Evolutionary conservation across 129 eudicot species (phyloP), one percentile per base, ranked within the genome.

Genomic region (Flaveria linearis): DNA sequence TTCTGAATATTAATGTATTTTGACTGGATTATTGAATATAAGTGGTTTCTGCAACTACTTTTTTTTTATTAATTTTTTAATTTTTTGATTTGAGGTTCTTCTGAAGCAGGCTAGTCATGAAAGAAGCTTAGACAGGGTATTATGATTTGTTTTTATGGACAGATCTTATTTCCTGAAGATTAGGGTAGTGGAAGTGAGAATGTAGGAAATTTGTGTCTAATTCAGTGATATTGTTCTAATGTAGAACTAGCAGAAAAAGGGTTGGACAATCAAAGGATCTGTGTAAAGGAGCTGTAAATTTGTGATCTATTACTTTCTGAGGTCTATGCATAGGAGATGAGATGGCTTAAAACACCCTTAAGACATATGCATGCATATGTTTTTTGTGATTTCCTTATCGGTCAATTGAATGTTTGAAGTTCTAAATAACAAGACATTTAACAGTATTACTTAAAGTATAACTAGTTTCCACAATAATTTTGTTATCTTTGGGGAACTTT

Each of bases 291-390:
- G 74, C 28, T 68, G 28, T 53, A 17, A 68, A 77, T 58, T 53
- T 55, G 74, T 67, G 75, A 77, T 68, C 81, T 67, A 64, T 55
- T 47, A 4, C 46, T 53, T 52, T 52, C 9, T 22, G 81, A 4
- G 69, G 57, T 77, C 60, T 41, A 56, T 68, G 74, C 45, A 13
- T 39, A 53, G 55, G 20, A 41, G 77, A 39, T 56, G 39, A 20
- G 50, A 45, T 36, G 68, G 42, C 20, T 22, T 42, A 20, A 17
- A 28, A 20, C 2, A 30, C 39, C 46, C 10, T 56, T 41, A 20
- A 73, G 36, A 20, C 41, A 36, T 30, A 30, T 36, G 61, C 60
- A 4, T 73, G 69, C 62, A 58, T 58, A 0, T 58, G 33, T 0
- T 11, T 55, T 55, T 74, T 39, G 41, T 45, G 58, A 58, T 58